phyloP scores from a whole-genome alignment of 169 alveolate species.

The Plasmodium gallinaceum region DNA sequence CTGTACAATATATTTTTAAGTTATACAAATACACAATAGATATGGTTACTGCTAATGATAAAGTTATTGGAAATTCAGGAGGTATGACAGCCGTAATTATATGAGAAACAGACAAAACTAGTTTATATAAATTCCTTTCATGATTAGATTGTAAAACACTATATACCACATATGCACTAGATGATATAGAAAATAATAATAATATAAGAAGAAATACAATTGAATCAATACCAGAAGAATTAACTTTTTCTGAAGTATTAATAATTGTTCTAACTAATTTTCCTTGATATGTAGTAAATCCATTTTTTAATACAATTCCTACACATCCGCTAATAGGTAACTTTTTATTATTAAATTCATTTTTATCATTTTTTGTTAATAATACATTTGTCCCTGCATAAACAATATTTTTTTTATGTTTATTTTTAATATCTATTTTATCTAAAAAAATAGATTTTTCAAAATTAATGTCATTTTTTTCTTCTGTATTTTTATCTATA shows the following conservation, averaged over 20 bases:
- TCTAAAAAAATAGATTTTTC: slow-evolving; percentile 60
- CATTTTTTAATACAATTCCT: slow-evolving; percentile 84
- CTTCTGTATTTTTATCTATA: slow-evolving; percentile 48
- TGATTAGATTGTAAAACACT: slow-evolving; percentile 73
- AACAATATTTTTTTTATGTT: slow-evolving; percentile 89
- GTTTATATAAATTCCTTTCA: slow-evolving; percentile 87
- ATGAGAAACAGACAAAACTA: slow-evolving; percentile 94
- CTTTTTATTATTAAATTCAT: slow-evolving; percentile 64
- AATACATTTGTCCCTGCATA: slow-evolving; percentile 96
- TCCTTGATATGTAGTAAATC: slow-evolving; percentile 96
- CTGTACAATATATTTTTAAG: slow-evolving; percentile 97
- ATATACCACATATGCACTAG: slow-evolving; percentile 94
- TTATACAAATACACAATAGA: slow-evolving; percentile 93
- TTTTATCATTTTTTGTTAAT: slow-evolving; percentile 84
- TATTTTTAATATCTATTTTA: slow-evolving; percentile 69
- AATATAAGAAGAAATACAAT: slow-evolving; percentile 93
- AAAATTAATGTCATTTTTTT: background rate
- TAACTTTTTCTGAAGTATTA: slow-evolving; percentile 93
- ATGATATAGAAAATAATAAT: slow-evolving; percentile 93
- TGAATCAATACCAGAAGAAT: slow-evolving; percentile 94
- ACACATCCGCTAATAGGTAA: slow-evolving; percentile 79
- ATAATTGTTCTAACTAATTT: slow-evolving; percentile 97
- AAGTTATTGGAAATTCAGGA: slow-evolving; percentile 98
- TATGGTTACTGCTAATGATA: slow-evolving; percentile 97
- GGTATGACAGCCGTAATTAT: slow-evolving; percentile 99